Evolutionary conservation across 2,329 filamentous ascomycete species (phyloP), one percentile per base, ranked within the genome.

Genomic region (Fusarium multiceps): DNA sequence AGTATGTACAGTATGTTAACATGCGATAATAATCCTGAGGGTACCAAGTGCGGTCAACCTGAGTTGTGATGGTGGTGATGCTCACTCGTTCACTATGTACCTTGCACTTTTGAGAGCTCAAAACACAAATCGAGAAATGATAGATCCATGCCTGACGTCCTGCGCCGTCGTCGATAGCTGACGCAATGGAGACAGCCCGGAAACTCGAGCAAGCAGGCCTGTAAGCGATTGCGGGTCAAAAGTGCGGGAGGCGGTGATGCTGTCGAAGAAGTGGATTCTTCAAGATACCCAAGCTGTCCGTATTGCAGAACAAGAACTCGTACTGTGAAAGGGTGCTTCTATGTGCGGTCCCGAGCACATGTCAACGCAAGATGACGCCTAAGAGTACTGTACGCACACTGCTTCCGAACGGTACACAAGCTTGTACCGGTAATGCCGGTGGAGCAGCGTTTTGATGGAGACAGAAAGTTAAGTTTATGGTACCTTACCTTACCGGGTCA

Each of bases 211-310:
- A 55, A 47, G 21, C 68, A 55, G 51, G 43, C 63, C 59, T 51
- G 68, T 57, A 59, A 71, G 55, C 68, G 63, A 55, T 66, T 56
- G 68, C 63, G 55, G 68, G 63, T 68, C 55, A 48, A 55, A 50
- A 51, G 51, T 65, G 67, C 66, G 53, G 67, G 63, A 70, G 59
- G 67, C 60, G 67, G 67, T 71, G 59, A 68, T 71, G 59, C 55
- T 68, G 68, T 58, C 61, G 48, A 47, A 51, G 48, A 69, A 55
- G 64, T 71, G 68, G 65, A n/a, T 16, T 53, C 59, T 20, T 41
- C 16, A 20, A 57, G 55, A 45, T 61, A 69, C 53, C 21, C 59
- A 45, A 47, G 34, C 40, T 28, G n/a, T 42, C 45, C 64, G 55
- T 71, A 62, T 71, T 53, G 49, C 60, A 16, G 27, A 18, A 40